These are phyloP conservation scores for Coccomyxa sp. DNA, from an alignment of 139 green algal species.

Conservation along the genomic window DNA sequence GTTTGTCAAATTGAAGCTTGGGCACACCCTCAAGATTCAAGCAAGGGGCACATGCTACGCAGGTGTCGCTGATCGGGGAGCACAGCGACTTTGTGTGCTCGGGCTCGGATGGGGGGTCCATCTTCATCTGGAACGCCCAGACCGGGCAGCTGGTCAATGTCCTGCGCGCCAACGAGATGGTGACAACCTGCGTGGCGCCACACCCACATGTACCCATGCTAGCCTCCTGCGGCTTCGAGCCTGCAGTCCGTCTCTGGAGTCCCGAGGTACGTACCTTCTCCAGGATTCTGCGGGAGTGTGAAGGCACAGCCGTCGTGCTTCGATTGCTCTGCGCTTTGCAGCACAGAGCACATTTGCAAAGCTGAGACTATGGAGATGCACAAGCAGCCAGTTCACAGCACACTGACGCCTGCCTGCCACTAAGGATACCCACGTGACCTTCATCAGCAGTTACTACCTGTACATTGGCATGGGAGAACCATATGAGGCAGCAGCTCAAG, in stretches of 20 bases:
- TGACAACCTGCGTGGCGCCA: neutral
- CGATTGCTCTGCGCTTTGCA: neutral
- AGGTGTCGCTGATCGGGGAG: conserved; percentile 19
- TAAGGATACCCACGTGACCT: neutral
- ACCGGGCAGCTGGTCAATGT: conserved; percentile 25
- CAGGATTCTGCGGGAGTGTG: neutral
- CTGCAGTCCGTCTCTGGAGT: conserved; percentile 45
- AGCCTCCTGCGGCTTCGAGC: conserved; percentile 35
- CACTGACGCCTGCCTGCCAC: neutral
- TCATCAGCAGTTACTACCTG: neutral
- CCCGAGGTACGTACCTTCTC: conserved; percentile 19
- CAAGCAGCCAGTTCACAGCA: neutral
- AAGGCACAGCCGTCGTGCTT: neutral
- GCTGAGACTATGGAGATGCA: neutral
- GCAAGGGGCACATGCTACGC: no score
- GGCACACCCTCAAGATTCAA: no score
- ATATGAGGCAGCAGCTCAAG: neutral
- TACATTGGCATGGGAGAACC: neutral
- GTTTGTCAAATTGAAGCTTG: no score
- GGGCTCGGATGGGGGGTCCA: conserved; percentile 60
- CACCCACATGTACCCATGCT: conserved; percentile 38
- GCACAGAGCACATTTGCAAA: no score
- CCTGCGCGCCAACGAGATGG: conserved; percentile 7
- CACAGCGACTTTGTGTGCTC: conserved; percentile 45
- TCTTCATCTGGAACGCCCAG: conserved; percentile 58